A percentile compares a stretch with the other conserved stretches of the same genome.
phyloP scores from a whole-genome alignment of 73 alveolate species.

The Tetrahymena thermophila region DNA sequence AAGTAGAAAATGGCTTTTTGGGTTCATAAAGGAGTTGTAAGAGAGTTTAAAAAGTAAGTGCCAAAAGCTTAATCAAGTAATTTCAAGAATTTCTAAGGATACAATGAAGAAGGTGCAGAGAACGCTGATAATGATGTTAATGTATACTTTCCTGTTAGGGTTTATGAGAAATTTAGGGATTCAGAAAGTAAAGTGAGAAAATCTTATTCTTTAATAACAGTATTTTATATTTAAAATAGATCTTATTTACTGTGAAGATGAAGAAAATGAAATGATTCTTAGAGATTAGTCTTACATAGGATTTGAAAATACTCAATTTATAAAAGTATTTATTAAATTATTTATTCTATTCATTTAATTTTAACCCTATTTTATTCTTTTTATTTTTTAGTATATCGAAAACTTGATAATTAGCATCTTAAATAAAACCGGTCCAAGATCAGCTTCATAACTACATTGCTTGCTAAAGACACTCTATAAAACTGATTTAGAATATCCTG shows the following conservation, averaged over 20 bases:
- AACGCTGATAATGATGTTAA: not conserved
- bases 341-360: not conserved
- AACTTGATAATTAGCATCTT: not conserved
- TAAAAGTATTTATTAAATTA: not conserved
- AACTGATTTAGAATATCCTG: not conserved
- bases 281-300: not conserved
- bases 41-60: constrained; percentile 3
- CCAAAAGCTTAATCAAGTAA: not conserved
- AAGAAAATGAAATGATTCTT: not conserved
- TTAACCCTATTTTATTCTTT: not conserved
- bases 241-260: not conserved
- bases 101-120: not conserved
- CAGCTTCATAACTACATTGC: not conserved
- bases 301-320: not conserved
- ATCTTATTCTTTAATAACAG: too few relatives aligned
- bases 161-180: not conserved
- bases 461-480: not conserved
- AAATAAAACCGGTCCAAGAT: not conserved
- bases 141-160: not conserved
- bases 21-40: constrained; percentile 36
- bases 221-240: not conserved
- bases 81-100: not conserved
- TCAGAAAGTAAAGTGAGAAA: not conserved
- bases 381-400: not conserved
- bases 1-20: constrained; percentile 29